These are phyloP conservation scores for Sabuloglossum arenarium DNA, from an alignment of 495 filamentous ascomycete genomes.

Conservation along the genomic window DNA sequence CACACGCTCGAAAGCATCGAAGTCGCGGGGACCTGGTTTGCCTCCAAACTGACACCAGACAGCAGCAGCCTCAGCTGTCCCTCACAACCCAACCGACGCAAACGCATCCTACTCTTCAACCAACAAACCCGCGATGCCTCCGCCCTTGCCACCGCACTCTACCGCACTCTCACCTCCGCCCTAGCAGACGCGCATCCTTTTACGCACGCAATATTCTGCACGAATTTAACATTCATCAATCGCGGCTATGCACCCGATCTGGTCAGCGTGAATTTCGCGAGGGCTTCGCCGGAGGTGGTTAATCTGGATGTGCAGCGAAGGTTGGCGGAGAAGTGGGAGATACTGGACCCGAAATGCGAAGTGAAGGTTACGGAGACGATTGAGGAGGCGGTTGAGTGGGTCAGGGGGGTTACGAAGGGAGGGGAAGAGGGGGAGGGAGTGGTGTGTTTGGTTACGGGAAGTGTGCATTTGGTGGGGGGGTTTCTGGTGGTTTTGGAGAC, in stretches of 20 bases:
- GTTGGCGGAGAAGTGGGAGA: constrained; percentile 52
- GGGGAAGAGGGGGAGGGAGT: constrained; percentile 14
- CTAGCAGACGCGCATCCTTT: constrained; percentile 37
- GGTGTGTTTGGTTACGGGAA: constrained; percentile 35
- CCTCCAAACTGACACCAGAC: constrained; percentile 17
- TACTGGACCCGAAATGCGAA: constrained; percentile 34
- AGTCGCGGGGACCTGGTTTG: constrained; percentile 66
- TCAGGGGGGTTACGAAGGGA: constrained; percentile 15
- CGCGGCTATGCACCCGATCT: constrained; percentile 57
- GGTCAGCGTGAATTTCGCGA: constrained; percentile 41
- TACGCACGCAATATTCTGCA: constrained; percentile 69
- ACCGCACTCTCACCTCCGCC: constrained; percentile 38
- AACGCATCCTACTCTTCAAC: constrained; percentile 77
- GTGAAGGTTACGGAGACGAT: constrained; percentile 54
- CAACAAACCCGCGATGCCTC: constrained; percentile 69
- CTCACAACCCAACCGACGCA: neutral
- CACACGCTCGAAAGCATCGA: constrained; percentile 80
- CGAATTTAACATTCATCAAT: constrained; percentile 59
- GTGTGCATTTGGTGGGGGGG: constrained; percentile 38
- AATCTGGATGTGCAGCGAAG: constrained; percentile 50
- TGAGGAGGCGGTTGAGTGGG: constrained; percentile 61
- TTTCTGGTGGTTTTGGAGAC: constrained; percentile 22
- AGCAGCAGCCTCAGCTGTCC: constrained; percentile 10
- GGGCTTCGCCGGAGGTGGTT: constrained; percentile 42
- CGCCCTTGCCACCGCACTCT: constrained; percentile 41